Evolutionary conservation across 2,329 filamentous ascomycete species (phyloP).

Genomic region (Diaporthe vaccinii): DNA sequence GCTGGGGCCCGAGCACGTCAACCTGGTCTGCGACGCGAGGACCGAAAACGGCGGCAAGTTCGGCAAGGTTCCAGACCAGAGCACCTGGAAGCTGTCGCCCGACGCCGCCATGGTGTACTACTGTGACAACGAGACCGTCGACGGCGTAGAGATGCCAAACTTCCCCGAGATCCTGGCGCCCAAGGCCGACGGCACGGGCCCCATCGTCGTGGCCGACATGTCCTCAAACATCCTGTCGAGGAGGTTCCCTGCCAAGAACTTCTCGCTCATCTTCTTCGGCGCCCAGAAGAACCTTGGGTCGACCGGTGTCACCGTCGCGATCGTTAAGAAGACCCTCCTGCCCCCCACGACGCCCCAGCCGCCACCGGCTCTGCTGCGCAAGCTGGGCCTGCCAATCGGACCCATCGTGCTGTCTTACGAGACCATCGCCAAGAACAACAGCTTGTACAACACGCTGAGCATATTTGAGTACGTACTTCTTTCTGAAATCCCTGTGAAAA

Average conservation of each 20-base stretch:
- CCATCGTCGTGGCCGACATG: constrained; percentile 92
- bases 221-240: constrained; percentile 92
- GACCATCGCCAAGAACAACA: constrained; percentile 91
- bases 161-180: constrained; percentile 75
- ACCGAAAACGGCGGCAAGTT: constrained; percentile 83
- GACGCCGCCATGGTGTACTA: constrained; percentile 84
- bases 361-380: constrained; percentile 76
- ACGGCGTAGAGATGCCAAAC: constrained; percentile 90
- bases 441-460: constrained; percentile 93
- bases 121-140: constrained; percentile 95
- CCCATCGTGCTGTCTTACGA: constrained; percentile 88
- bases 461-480: constrained; percentile 81
- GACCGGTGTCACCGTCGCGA: constrained; percentile 87
- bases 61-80: constrained; percentile 83
- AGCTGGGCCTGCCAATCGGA: constrained; percentile 81
- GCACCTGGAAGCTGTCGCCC: constrained; percentile 80
- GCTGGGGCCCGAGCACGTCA: constrained; percentile 83
- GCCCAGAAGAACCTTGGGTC: constrained; percentile 95
- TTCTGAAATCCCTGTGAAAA: too few relatives aligned
- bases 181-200: constrained; percentile 71
- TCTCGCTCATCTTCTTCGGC: constrained; percentile 88
- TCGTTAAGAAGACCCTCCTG: constrained; percentile 86
- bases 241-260: constrained; percentile 82
- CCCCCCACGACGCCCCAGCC: constrained; percentile 76
- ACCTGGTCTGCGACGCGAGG: constrained; percentile 79